These are phyloP conservation scores for Eucalyptus microcorys DNA, from an alignment of 345 rosid species.

Conservation along the genomic window DNA sequence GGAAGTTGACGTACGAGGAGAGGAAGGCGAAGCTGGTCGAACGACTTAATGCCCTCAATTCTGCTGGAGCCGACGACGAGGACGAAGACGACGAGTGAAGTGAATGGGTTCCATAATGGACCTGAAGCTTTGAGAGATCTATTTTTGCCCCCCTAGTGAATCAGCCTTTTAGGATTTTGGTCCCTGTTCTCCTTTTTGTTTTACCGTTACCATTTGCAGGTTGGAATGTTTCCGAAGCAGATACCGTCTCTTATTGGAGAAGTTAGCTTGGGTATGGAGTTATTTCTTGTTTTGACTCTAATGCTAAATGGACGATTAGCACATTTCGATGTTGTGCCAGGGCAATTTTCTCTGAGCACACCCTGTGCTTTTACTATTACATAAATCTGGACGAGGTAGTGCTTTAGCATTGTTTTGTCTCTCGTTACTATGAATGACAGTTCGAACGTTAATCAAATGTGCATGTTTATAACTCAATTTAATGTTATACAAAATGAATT, in stretches of 20 bases:
- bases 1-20: conserved; percentile 75
- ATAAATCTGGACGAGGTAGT: not conserved
- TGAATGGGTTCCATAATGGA: not conserved
- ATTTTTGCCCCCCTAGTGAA: not conserved
- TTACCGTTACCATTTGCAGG: not conserved
- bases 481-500: not conserved
- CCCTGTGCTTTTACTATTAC: not conserved
- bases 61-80: conserved; percentile 12
- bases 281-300: not conserved
- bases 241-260: not conserved
- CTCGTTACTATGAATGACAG: not conserved
- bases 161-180: not conserved
- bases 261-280: not conserved
- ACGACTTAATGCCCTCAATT: conserved; percentile 51
- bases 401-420: not conserved
- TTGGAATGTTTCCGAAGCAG: not conserved
- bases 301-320: not conserved
- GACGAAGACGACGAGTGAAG: conserved; percentile 50
- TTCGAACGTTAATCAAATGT: not conserved
- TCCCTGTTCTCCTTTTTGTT: not conserved
- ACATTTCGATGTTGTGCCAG: not conserved
- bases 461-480: fast-evolving
- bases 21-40: conserved; percentile 69
- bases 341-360: no score
- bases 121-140: not conserved